Percentiles rank a stretch among this genome's conserved stretches.
phyloP scores from a whole-genome alignment of 2,329 filamentous ascomycete genomes.

The Triangularia verruculosa region DNA sequence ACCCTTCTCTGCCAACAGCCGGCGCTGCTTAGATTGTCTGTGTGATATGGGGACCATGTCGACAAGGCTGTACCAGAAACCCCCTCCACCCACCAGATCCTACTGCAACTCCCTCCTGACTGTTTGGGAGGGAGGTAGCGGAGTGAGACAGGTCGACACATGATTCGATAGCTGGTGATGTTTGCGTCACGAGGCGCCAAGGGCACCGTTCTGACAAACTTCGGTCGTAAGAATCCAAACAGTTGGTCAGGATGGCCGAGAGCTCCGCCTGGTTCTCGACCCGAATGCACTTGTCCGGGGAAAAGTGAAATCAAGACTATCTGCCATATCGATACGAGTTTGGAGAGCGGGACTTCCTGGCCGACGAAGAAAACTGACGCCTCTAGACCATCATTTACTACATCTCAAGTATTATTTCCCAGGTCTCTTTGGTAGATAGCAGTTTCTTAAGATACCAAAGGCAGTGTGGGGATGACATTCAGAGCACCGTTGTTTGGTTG shows the following conservation, averaged over 20 bases:
- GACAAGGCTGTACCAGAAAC: not conserved
- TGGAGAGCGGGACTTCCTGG: not conserved
- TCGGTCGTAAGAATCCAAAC: not conserved
- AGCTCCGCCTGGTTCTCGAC: not conserved
- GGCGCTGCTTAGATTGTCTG: not conserved
- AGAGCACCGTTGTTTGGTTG: not conserved
- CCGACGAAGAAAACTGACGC: too few relatives aligned
- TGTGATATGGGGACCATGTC: not conserved
- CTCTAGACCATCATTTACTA: too few relatives aligned
- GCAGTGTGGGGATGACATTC: too few relatives aligned
- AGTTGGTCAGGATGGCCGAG: not conserved
- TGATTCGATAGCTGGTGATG: conserved; percentile 20
- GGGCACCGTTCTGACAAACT: not conserved
- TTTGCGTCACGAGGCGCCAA: conserved; percentile 20
- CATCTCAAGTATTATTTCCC: too few relatives aligned
- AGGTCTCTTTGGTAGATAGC: too few relatives aligned
- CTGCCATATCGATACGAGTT: too few relatives aligned
- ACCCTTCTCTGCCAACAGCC: not conserved
- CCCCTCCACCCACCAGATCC: not conserved
- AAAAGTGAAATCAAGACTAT: not conserved
- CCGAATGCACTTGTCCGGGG: not conserved
- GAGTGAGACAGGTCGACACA: conserved; percentile 26
- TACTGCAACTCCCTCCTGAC: not conserved
- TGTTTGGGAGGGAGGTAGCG: not conserved
- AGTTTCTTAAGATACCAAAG: too few relatives aligned